Evolutionary conservation across 441 rosid genomes (phyloP), one percentile per base, ranked within the genome.

Genomic region (Adansonia madagascariensis): DNA sequence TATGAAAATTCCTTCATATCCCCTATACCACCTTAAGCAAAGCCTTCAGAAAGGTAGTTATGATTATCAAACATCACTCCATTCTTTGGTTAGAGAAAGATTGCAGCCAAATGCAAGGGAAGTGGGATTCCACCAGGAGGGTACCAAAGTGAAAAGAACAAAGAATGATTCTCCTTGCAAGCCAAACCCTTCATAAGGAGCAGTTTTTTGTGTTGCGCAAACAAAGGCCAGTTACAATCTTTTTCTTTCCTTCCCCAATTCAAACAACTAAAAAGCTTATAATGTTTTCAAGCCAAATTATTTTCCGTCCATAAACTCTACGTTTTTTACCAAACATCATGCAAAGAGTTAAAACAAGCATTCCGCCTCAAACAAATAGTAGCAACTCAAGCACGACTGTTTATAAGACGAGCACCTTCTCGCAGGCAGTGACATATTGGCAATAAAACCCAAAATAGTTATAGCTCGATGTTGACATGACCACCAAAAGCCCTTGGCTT

Each of bases 1-100:
- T 35, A 64, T n/a, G n/a, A 20, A n/a, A 64, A 64, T n/a, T 3
- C 24, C 2, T 63, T 63, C 69, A n/a, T 64, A 64, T 64, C 69
- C 59, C n/a, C 69, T 7, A 39, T 15, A 39, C 22, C 47, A 15
- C 11, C 47, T 35, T 15, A 39, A 39, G 68, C 44, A 63, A 63
- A 63, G 3, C 69, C 69, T 64, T 64, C 6, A 35, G 5, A 63
- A 63, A 63, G 20, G 12, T 35, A 15, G 47, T 8, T 64, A n/a
- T 39, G 22, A 64, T 20, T 8, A 64, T 24, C 47, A 64, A 15
- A 15, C 14, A n/a, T 39, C 49, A 63, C 24, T 64, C 22, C 69
- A 39, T 15, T 39, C 18, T 63, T 64, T 39, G 22, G 22, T 39
- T 35, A 39, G 7, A 64, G 49, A 64, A 24, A 60, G n/a, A 1